Percentiles rank a stretch among this genome's conserved stretches.
Conservation (phyloP, 495 filamentous ascomycete genomes). For the Trypethelium eluteriae region DNA sequence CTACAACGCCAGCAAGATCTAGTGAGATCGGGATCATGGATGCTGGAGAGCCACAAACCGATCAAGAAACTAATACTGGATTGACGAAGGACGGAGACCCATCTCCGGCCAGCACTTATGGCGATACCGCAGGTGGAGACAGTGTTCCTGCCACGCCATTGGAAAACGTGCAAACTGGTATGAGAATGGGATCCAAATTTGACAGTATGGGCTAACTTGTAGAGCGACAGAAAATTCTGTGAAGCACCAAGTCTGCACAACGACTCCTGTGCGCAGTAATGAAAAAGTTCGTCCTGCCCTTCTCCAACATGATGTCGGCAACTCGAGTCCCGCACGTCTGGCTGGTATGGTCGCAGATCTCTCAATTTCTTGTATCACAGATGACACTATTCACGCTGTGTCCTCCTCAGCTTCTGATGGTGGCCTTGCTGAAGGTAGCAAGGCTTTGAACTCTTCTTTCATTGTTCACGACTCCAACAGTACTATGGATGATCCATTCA, state of each 20-base stretch:
- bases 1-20: not conserved
- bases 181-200: not conserved
- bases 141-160: constrained; percentile 13
- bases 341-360: not conserved
- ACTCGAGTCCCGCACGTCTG: constrained; percentile 9
- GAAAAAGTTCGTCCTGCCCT: not conserved
- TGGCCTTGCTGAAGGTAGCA: not conserved
- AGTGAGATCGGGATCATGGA: not conserved
- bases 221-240: not conserved
- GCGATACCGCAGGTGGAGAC: constrained; percentile 12
- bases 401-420: not conserved
- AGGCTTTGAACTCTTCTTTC: constrained; percentile 7
- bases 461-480: constrained; percentile 14
- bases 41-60: not conserved
- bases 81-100: not conserved
- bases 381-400: not conserved
- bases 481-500: constrained; percentile 20
- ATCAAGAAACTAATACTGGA: not conserved
- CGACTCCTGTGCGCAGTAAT: not conserved
- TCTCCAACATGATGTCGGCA: not conserved
- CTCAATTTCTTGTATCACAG: not conserved
- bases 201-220: too few relatives aligned
- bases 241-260: not conserved
- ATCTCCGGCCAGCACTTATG: constrained; percentile 15
- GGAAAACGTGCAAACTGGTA: not conserved